Percentiles rank a stretch among this genome's conserved stretches.
These are phyloP conservation scores for Fallopia convolvulus DNA, from an alignment of 148 eudicot species.

Conservation along the genomic window DNA sequence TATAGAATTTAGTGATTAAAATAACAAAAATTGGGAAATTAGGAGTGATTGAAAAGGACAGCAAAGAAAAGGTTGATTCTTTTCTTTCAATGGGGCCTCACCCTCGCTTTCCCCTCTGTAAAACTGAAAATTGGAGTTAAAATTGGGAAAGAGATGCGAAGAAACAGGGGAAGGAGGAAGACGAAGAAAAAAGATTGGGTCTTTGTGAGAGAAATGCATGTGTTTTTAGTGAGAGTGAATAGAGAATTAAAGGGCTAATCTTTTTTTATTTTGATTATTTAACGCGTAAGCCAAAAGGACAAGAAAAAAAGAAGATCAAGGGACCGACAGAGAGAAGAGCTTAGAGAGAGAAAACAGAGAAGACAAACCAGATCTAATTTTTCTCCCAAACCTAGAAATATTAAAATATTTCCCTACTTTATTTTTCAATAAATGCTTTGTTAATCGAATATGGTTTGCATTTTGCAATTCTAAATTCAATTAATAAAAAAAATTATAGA, in stretches of 20 bases:
- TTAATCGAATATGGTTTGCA: not conserved
- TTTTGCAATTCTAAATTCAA: not conserved
- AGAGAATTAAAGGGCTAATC: not conserved
- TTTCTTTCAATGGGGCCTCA: conserved; percentile 10
- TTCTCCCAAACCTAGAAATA: not conserved
- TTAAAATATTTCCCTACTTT: not conserved
- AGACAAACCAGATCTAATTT: not conserved
- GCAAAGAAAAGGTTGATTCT: conserved; percentile 6
- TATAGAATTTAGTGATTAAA: not conserved
- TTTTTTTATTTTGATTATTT: conserved; percentile 11
- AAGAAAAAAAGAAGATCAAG: conserved; percentile 6
- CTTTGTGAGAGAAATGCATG: conserved; percentile 4
- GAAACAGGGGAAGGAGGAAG: not conserved
- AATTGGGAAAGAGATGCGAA: conserved; percentile 1
- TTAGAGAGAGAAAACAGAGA: not conserved
- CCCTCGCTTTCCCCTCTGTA: conserved; percentile 12
- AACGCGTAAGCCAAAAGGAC: conserved; percentile 13
- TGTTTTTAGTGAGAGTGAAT: not conserved
- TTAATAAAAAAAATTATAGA: not conserved
- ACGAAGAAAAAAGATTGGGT: not conserved
- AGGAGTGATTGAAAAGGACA: not conserved
- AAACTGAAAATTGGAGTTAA: not conserved
- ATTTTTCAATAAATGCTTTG: not conserved
- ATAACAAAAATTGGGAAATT: too few species aligned
- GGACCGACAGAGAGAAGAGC: conserved; percentile 6